Evolutionary conservation across 176 grass and related monocot genomes (phyloP), one percentile per base, ranked within the genome.

Genomic region (Tillandsia fasciculata): DNA sequence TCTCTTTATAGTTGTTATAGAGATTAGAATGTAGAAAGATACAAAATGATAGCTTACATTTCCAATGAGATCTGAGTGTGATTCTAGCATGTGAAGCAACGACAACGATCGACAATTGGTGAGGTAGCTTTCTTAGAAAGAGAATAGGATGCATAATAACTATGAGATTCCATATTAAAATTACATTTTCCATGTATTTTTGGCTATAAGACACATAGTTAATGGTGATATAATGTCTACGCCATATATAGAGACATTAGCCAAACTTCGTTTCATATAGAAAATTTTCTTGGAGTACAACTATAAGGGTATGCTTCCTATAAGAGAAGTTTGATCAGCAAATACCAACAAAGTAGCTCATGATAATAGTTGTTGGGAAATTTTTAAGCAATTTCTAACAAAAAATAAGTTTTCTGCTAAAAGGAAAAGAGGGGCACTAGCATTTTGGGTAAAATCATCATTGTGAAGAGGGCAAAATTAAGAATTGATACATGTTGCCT

Each of bases 1-100:
- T 42, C 33, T 42, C 33, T 42, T 42, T 42, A 42, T 42, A 42
- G 5, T 42, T 42, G 0, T 42, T 6, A 42, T 42, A 42, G 33
- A 42, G 7, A 42, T 42, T 42, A 42, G 33, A 42, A 6, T 42
- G 33, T 42, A 42, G 33, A 7, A 42, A 42, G 33, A 42, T 42
- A 42, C 33, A 49, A 52, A 63, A 17, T 52, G 27, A 20, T 9
- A 57, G 50, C 84, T 87, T 89, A 96, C 86, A 96, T 96, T 90
- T 96, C 92, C 57, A 96, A 80, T 77, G 91, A 81, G 80, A 96
- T 96, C 64, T 91, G 80, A 42, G 92, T 96, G 64, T 96, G 92
- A 64, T 96, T 96, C 65, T 83, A 78, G 79, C 92, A 96, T 12
- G 92, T 96, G 81, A 91, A 91, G 74, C 92, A 96, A 23, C 51